Conservation (phyloP, 208 protist genomes). For the Trypanosoma mega region DNA sequence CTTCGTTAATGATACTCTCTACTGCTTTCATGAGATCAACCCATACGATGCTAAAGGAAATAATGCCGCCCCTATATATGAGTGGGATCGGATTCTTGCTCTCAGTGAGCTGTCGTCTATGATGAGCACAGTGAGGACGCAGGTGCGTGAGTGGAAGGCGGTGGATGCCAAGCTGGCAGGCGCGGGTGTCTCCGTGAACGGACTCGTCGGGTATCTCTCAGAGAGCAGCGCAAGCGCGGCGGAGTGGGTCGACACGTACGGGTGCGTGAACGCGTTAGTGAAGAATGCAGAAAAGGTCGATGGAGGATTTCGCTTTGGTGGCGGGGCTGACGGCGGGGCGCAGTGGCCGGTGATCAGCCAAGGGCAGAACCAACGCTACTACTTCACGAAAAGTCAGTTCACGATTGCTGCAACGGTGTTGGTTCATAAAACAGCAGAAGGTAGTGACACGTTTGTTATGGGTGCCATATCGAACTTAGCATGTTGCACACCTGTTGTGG, state of each 20-base stretch:
- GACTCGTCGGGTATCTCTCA: slow-evolving; percentile 12
- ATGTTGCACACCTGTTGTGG: not conserved
- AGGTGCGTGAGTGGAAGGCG: not conserved
- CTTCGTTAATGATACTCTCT: not conserved
- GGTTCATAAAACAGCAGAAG: not conserved
- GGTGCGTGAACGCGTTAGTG: slow-evolving; percentile 6
- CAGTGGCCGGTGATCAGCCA: slow-evolving; percentile 22
- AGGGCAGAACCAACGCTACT: slow-evolving; percentile 22
- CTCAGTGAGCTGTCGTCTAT: not conserved
- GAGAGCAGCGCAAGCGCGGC: not conserved
- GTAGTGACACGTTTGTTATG: not conserved
- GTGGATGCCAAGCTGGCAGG: not conserved
- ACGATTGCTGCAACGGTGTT: slow-evolving; percentile 22
- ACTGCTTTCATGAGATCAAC: not conserved
- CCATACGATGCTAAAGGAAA: not conserved
- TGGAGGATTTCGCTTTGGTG: slow-evolving; percentile 6
- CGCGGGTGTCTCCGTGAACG: not conserved
- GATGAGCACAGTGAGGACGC: not conserved
- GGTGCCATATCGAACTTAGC: slow-evolving; percentile 1
- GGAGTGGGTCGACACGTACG: slow-evolving; percentile 9
- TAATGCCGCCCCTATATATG: not conserved
- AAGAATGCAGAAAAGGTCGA: not conserved
- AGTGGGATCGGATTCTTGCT: not conserved
- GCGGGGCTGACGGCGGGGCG: slow-evolving; percentile 5
- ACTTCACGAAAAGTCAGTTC: slow-evolving; percentile 21